A percentile compares a stretch with the other conserved stretches of the same genome.
phyloP scores from a whole-genome alignment of 345 rosid species.

The Boechera retrofracta region DNA sequence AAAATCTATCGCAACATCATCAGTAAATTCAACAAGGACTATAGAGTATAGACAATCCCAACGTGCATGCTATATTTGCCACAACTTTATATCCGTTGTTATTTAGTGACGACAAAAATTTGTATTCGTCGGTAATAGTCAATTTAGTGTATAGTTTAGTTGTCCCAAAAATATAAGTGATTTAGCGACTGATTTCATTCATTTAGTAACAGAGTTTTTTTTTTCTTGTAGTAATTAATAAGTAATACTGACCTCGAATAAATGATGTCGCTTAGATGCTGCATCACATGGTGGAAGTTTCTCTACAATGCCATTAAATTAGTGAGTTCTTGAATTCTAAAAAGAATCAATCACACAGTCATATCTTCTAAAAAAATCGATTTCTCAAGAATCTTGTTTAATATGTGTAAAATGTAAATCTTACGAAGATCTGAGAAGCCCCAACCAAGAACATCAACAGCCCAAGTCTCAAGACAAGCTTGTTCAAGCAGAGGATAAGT shows the following conservation, averaged over 20 bases:
- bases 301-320: slow-evolving; percentile 44
- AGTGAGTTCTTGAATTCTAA: neutral
- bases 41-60: neutral
- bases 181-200: neutral
- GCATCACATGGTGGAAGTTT: slow-evolving; percentile 71
- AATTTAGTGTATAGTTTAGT: neutral
- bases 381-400: neutral
- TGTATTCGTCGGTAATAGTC: neutral
- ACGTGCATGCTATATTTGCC: neutral
- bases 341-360: neutral
- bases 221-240: neutral
- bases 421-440: slow-evolving; percentile 87
- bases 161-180: neutral
- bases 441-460: slow-evolving; percentile 92
- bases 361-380: neutral
- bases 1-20: neutral
- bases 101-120: neutral
- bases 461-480: slow-evolving; percentile 85
- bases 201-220: neutral
- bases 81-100: neutral
- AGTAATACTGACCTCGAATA: slow-evolving; percentile 61
- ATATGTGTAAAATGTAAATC: slow-evolving; percentile 2
- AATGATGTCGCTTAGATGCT: slow-evolving; percentile 72
- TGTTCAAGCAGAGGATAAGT: slow-evolving; percentile 75
- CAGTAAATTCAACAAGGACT: neutral